Percentiles rank a stretch among this genome's conserved stretches.
phyloP scores from a whole-genome alignment of 768 basidiomycete genomes.

The Tubosaeta sp. region DNA sequence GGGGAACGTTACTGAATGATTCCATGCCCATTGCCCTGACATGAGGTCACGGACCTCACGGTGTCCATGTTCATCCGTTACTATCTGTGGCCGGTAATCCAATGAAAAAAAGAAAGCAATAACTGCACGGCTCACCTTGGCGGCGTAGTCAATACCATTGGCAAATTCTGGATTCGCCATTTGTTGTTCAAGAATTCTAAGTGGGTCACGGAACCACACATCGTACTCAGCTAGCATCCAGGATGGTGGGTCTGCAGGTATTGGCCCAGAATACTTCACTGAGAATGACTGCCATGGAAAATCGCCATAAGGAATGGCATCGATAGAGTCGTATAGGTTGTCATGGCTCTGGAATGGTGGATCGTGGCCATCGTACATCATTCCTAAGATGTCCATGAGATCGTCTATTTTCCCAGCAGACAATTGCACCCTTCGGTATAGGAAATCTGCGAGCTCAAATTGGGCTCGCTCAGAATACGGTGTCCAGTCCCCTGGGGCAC shows the following conservation, averaged over 20 bases:
- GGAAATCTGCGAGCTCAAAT: neutral
- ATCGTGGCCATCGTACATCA: neutral
- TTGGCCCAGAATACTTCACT: slow-evolving; percentile 20
- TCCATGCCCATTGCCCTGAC: too few species aligned
- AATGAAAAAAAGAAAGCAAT: too few species aligned
- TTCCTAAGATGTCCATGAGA: slow-evolving; percentile 17
- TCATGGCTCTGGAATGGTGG: slow-evolving; percentile 26
- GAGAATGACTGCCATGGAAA: slow-evolving; percentile 35
- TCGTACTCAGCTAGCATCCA: slow-evolving; percentile 28
- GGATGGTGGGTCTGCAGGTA: slow-evolving; percentile 8
- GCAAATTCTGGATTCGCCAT: neutral
- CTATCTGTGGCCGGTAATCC: neutral
- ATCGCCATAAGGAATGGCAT: slow-evolving; percentile 32
- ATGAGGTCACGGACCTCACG: neutral
- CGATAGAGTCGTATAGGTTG: slow-evolving; percentile 33
- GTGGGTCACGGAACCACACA: slow-evolving; percentile 23
- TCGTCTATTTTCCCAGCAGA: slow-evolving; percentile 22
- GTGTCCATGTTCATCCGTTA: neutral
- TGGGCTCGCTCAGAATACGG: neutral
- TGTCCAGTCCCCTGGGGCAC: neutral
- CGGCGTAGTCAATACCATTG: neutral
- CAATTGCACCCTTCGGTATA: slow-evolving; percentile 15
- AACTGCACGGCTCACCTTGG: too few species aligned
- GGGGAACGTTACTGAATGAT: too few species aligned
- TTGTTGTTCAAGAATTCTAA: neutral